phyloP scores from a whole-genome alignment of 2,329 filamentous ascomycete species.

The Pyricularia sp. region DNA sequence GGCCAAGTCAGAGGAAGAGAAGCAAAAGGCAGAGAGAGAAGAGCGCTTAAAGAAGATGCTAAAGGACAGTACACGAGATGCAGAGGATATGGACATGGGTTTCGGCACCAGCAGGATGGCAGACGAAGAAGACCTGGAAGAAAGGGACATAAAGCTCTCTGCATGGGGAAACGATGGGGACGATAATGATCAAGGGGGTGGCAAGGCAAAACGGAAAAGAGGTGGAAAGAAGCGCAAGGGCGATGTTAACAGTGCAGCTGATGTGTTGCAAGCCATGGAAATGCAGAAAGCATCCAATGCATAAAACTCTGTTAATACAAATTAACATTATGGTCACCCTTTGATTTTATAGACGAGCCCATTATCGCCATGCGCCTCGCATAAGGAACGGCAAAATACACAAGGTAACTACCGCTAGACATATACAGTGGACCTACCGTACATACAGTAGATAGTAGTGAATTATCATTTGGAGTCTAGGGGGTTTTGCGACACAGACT shows the following conservation, averaged over 20 bases:
- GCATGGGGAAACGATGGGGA: slow-evolving; percentile 45
- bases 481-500: not conserved
- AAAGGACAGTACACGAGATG: slow-evolving; percentile 60
- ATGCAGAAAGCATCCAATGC: slow-evolving; percentile 28
- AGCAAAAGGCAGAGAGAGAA: slow-evolving; percentile 38
- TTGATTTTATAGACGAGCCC: not conserved
- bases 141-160: slow-evolving; percentile 52
- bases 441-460: too few species aligned
- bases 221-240: slow-evolving; percentile 65
- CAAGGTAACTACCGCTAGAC: too few species aligned
- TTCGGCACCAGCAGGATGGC: slow-evolving; percentile 81
- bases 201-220: slow-evolving; percentile 51
- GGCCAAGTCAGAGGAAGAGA: slow-evolving; percentile 25
- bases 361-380: too few species aligned
- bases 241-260: slow-evolving; percentile 62
- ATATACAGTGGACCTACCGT: too few species aligned
- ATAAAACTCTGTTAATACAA: not conserved
- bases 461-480: too few species aligned
- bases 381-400: too few species aligned
- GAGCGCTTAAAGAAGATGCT: slow-evolving; percentile 65
- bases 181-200: slow-evolving; percentile 32
- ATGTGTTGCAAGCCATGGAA: slow-evolving; percentile 72
- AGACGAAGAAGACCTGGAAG: slow-evolving; percentile 74
- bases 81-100: slow-evolving; percentile 85
- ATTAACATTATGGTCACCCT: not conserved